Conservation (phyloP, 805 yeast species). For the Metschnikowia hibisci region DNA sequence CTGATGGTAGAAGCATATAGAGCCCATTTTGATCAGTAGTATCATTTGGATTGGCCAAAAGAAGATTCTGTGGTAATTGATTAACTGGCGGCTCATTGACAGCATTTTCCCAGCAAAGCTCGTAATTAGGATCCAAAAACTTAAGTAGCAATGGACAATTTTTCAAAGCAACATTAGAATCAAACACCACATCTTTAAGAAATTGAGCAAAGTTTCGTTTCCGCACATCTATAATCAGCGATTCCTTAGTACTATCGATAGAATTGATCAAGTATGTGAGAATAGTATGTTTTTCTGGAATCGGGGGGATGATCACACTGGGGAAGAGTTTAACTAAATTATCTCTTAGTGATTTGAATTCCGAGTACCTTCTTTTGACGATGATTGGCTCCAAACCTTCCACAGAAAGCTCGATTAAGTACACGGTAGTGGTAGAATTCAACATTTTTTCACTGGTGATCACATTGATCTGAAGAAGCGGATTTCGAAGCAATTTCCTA, state of each 20-base stretch:
- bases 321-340: slow-evolving; percentile 37
- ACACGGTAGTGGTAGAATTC: slow-evolving; percentile 36
- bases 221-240: slow-evolving; percentile 44
- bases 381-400: slow-evolving; percentile 22
- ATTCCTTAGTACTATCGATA: slow-evolving; percentile 35
- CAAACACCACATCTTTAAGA: slow-evolving; percentile 35
- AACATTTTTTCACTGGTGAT: slow-evolving; percentile 33
- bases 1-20: slow-evolving; percentile 44
- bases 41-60: slow-evolving; percentile 47
- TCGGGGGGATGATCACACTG: slow-evolving; percentile 39
- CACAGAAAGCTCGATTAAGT: slow-evolving; percentile 28
- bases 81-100: slow-evolving; percentile 45
- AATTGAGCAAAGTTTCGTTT: slow-evolving; percentile 44
- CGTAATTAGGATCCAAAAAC: slow-evolving; percentile 50
- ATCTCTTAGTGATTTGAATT: slow-evolving; percentile 41
- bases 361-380: slow-evolving; percentile 41
- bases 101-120: slow-evolving; percentile 48
- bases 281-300: slow-evolving; percentile 46
- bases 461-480: slow-evolving; percentile 28
- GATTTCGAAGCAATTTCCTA: slow-evolving; percentile 25
- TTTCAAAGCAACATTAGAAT: slow-evolving; percentile 27
- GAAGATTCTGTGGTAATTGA: slow-evolving; percentile 43
- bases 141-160: slow-evolving; percentile 39
- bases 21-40: slow-evolving; percentile 54
- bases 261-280: slow-evolving; percentile 40